phyloP scores from a whole-genome alignment of 2,329 filamentous ascomycete species.

The Trichophyton verrucosum region DNA sequence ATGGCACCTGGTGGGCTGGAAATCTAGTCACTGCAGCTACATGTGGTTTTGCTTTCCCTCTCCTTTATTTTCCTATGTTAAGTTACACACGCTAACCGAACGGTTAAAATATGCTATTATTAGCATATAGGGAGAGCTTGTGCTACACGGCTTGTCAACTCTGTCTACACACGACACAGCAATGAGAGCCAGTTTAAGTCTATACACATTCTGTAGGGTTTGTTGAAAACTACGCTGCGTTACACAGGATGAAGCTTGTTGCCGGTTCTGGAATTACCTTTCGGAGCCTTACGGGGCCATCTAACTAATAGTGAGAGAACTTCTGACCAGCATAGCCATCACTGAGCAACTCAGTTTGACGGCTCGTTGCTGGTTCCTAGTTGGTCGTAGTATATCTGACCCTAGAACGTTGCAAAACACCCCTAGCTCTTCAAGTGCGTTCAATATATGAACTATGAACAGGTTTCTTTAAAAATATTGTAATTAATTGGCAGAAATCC shows the following conservation, averaged over 20 bases:
- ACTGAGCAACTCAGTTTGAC: background rate
- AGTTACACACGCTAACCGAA: background rate
- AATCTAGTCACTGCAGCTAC: conserved; percentile 28
- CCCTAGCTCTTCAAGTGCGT: too few relatives aligned
- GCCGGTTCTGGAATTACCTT: background rate
- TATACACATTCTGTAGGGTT: background rate
- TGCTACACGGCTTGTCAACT: conserved; percentile 1
- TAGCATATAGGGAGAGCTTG: conserved; percentile 6
- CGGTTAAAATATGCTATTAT: conserved; percentile 3
- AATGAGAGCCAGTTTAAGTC: background rate
- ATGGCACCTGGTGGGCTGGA: conserved; percentile 18
- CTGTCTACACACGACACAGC: conserved; percentile 1
- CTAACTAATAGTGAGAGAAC: background rate
- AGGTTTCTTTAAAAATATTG: too few relatives aligned
- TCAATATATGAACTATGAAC: too few relatives aligned
- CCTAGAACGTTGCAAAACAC: too few relatives aligned
- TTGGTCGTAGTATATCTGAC: background rate
- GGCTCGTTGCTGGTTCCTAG: background rate
- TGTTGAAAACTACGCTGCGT: background rate
- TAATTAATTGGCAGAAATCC: too few relatives aligned
- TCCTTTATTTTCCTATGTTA: conserved; percentile 16
- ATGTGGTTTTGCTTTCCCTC: conserved; percentile 43
- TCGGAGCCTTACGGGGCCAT: background rate
- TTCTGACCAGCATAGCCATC: background rate
- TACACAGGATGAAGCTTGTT: background rate